A percentile compares a stretch with the other conserved stretches of the same genome.
Conservation (phyloP, 371 early-diverging fungal genomes). For the Parasitella parasitica region DNA sequence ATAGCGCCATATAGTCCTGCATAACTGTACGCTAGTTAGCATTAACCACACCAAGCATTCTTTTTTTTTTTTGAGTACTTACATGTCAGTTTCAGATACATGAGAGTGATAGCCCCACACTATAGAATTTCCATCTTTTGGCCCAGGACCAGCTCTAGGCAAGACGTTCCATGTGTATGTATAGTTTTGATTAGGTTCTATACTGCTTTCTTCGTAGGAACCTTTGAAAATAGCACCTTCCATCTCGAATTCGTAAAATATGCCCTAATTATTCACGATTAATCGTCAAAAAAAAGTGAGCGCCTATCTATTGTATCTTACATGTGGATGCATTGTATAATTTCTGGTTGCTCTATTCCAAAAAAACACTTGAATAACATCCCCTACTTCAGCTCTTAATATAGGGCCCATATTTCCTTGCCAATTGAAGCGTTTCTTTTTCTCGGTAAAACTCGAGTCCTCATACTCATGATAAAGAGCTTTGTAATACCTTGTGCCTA, state of each 20-base stretch:
- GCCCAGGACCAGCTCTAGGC: conserved; percentile 50
- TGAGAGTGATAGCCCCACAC: conserved; percentile 60
- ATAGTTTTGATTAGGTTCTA: conserved; percentile 38
- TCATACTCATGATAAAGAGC: conserved; percentile 51
- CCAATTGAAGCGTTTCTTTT: conserved; percentile 31
- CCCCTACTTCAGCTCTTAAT: conserved; percentile 51
- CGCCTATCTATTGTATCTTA: conserved; percentile 7
- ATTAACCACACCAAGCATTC: neutral
- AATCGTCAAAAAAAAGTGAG: neutral
- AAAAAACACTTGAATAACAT: conserved; percentile 43
- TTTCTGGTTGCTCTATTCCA: conserved; percentile 41
- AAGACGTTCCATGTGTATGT: conserved; percentile 47
- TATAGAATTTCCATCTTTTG: conserved; percentile 40
- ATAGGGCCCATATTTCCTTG: conserved; percentile 53
- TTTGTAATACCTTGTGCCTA: conserved; percentile 49
- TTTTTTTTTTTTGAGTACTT: conserved; percentile 12
- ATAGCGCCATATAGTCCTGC: conserved; percentile 53
- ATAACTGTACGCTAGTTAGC: conserved; percentile 17
- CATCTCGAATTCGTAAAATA: conserved; percentile 50
- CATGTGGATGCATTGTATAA: conserved; percentile 55
- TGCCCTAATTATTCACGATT: conserved; percentile 25
- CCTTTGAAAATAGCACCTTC: conserved; percentile 53
- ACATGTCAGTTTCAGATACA: conserved; percentile 42
- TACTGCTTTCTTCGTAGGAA: conserved; percentile 22
- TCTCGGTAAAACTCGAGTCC: conserved; percentile 32